Base-by-base conservation (phyloP, 2,329 filamentous ascomycete species). In the Elsinoe batatas region DNA sequence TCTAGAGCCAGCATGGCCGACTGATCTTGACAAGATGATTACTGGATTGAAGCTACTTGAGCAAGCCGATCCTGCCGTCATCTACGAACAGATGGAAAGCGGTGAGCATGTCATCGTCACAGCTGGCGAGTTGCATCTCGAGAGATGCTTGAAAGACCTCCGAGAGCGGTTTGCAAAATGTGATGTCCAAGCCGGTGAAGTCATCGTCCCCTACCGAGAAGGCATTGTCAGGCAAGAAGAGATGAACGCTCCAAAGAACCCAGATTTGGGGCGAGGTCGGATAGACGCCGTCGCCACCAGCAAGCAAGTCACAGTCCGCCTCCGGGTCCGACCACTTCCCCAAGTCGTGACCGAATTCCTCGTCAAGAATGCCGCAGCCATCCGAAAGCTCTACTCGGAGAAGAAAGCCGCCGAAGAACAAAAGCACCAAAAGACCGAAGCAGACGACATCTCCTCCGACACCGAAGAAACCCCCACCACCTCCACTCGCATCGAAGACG, bases 91-190 rank as follows among this genome's bases (percentile, higher is more conserved):
- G 51, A 85, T 97, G 53, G 80, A 85, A 56, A 96, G 85, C 62
- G 93, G 93, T 56, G 93, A 98, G 71, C 93, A 98, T 69, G 93
- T 98, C 40, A 82, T 98, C 18, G 72, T 95, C 36, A 97, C 93
- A 0, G 93, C 93, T 5, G 93, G 93, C 54, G 93, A 98, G 70
- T 68, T 98, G 61, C 93, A 98, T 72, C 77, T 98, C 2, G 93
- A 98, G 71, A 79, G 93, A 56, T 98, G 93, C 67, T 71, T 98
- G 58, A 95, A 93, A 54, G 93, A 98, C 73, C 76, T 98, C 22
- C 81, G 89, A 59, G 93, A 98, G 67, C 79, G 93, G 4, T 98
- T 95, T 67, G 91, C 93, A 5, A 85, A 83, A 60, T 97, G 94
- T 67, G 91, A 97, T 62, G 91, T 98, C 53, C 91, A 97, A 66